A percentile compares a stretch with the other conserved stretches of the same genome.
These are phyloP conservation scores for Chaetomium fimeti DNA, from an alignment of 495 filamentous ascomycete genomes.

Conservation along the genomic window DNA sequence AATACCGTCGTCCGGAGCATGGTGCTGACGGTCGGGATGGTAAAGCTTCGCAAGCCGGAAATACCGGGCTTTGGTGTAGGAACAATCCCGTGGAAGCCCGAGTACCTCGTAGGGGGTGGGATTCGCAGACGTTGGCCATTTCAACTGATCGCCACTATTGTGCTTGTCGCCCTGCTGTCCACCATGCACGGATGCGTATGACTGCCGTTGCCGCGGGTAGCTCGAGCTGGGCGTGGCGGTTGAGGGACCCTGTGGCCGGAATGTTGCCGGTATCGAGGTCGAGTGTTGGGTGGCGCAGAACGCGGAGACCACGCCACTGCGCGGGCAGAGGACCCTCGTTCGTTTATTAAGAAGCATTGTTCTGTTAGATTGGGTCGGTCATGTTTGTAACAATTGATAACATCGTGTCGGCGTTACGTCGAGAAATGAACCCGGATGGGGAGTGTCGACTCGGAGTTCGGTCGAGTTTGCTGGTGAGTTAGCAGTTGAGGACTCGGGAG, in stretches of 20 bases:
- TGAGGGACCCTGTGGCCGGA: constrained; percentile 17
- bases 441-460: constrained; percentile 7
- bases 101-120: constrained; percentile 96
- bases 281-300: constrained; percentile 24
- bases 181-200: constrained; percentile 29
- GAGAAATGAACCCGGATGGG: neutral
- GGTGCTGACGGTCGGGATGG: constrained; percentile 74
- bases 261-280: constrained; percentile 35
- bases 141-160: constrained; percentile 33
- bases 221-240: neutral
- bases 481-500: too few relatives aligned
- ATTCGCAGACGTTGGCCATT: constrained; percentile 42
- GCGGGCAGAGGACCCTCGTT: constrained; percentile 31
- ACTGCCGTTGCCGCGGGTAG: constrained; percentile 11
- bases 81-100: constrained; percentile 55
- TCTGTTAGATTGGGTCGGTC: constrained; percentile 19
- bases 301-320: constrained; percentile 24
- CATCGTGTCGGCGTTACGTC: constrained; percentile 11
- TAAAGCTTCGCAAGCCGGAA: constrained; percentile 93
- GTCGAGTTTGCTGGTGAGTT: neutral
- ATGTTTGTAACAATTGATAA: constrained; percentile 30
- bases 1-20: constrained; percentile 45
- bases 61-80: constrained; percentile 80
- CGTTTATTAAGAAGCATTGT: constrained; percentile 39
- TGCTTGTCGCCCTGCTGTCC: constrained; percentile 11